Conservation (phyloP, 345 rosid species). For the Populus ilicifolia region DNA sequence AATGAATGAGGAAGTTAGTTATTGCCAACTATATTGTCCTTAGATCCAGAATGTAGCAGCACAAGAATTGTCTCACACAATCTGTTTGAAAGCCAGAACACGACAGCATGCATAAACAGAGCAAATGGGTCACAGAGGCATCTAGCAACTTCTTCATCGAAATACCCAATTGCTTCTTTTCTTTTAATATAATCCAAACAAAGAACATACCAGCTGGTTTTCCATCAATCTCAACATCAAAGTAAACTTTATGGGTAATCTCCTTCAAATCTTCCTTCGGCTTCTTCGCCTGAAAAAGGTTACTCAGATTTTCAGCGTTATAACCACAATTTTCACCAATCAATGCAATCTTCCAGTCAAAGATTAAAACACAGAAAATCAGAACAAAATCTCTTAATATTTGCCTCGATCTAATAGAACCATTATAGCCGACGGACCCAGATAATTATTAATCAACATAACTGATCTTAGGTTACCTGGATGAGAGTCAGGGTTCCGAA, state of each 20-base stretch:
- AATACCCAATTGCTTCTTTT: not conserved
- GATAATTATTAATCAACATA: not conserved
- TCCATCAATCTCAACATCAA: slow-evolving; percentile 84
- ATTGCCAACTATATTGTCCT: not conserved
- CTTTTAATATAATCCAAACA: not conserved
- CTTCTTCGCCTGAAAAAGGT: slow-evolving; percentile 58
- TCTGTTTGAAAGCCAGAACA: not conserved
- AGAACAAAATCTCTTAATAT: not conserved
- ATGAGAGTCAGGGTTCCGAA: slow-evolving; percentile 39
- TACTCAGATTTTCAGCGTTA: not conserved
- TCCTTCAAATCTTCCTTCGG: slow-evolving; percentile 55
- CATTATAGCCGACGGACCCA: not conserved
- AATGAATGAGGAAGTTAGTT: no score
- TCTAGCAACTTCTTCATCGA: not conserved
- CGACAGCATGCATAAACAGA: not conserved
- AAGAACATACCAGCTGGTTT: slow-evolving; percentile 74
- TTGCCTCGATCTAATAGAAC: not conserved
- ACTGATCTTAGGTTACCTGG: slow-evolving; percentile 38
- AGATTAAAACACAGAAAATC: not conserved
- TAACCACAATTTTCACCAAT: not conserved
- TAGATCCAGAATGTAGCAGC: no score
- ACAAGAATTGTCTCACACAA: not conserved
- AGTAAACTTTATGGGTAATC: slow-evolving; percentile 83
- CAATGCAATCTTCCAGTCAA: not conserved
- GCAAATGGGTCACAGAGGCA: not conserved